Evolutionary conservation across 2,329 filamentous ascomycete genomes (phyloP), one percentile per base, ranked within the genome.

Genomic region (Dothideomycetes sp.): DNA sequence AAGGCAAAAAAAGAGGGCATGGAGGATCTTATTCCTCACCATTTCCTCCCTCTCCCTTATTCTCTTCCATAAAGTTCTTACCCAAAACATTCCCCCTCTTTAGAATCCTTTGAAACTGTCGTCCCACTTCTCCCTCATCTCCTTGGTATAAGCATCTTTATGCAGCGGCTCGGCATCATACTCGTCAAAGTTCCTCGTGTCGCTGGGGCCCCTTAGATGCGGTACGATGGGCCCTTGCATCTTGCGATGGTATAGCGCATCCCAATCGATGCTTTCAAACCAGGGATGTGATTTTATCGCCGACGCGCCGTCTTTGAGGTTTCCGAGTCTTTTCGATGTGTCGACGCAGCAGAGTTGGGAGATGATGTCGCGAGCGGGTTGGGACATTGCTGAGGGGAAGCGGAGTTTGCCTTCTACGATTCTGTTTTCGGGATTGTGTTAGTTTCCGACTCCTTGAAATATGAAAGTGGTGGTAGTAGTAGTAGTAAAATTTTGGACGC

Each of bases 161-260:
- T 71, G 70, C 40, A 69, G 74, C 44, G 81, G 77, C 54, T 87
- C 81, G 45, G 85, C 81, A n/a, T 84, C 81, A 53, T 89, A 91
- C 29, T 80, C 71, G 53, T 89, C 84, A 54, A 89, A 91, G 58
- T 85, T 89, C 54, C 83, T 73, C 13, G 84, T 80, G 54, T 89
- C 84, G 22, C 82, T 82, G 0, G 78, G 73, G 35, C 76, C 82
- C 17, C 79, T 69, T 20, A 89, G 66, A 41, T 82, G 79, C n/a
- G 83, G 84, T 37, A 84, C 70, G 49, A 88, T 87, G 4, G 83
- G 83, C 0, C 82, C 83, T 34, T 71, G 67, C 36, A 74, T 65
- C 47, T 74, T 73, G 39, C 80, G 74, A 45, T 76, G 66, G 51
- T 79, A 75, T 17, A 88, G 62, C 33, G 78, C 79, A 39, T 85